These are phyloP conservation scores for Hypoxylon lienhwacheense DNA, from an alignment of 495 filamentous ascomycete species.

Conservation along the genomic window DNA sequence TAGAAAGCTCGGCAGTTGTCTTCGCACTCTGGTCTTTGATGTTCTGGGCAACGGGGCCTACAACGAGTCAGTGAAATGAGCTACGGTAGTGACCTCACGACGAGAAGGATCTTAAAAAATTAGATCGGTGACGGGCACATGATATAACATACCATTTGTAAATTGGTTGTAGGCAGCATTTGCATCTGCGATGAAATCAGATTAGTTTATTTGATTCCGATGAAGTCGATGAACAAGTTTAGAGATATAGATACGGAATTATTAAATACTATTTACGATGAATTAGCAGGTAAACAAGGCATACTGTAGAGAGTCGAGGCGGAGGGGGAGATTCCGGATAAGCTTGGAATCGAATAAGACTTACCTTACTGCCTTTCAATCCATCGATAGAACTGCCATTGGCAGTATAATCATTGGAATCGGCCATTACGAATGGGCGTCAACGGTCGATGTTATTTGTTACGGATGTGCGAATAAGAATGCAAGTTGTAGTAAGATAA, in stretches of 20 bases:
- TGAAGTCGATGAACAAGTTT: slow-evolving; percentile 1
- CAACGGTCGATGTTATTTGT: slow-evolving; percentile 5
- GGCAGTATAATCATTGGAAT: slow-evolving; percentile 34
- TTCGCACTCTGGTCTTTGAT: slow-evolving; percentile 72
- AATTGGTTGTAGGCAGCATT: slow-evolving; percentile 46
- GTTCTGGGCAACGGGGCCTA: slow-evolving; percentile 77
- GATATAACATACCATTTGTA: slow-evolving; percentile 41
- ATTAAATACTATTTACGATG: slow-evolving; percentile 33
- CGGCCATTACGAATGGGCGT: slow-evolving; percentile 40
- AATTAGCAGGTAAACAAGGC: slow-evolving; percentile 34
- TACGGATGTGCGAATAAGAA: too few relatives aligned
- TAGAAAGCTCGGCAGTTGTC: slow-evolving; percentile 72
- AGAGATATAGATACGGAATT: slow-evolving; percentile 6
- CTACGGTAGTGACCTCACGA: slow-evolving; percentile 11
- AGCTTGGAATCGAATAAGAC: slow-evolving; percentile 27
- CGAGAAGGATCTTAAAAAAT: slow-evolving; percentile 1
- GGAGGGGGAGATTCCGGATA: not conserved
- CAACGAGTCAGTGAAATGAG: slow-evolving; percentile 29
- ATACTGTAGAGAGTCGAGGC: not conserved
- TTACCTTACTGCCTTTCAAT: slow-evolving; percentile 53
- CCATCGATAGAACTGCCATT: slow-evolving; percentile 36
- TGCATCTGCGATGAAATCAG: slow-evolving; percentile 40
- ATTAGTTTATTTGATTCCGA: slow-evolving; percentile 32
- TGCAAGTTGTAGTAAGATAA: too few relatives aligned
- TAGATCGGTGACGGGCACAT: not conserved